Evolutionary conservation across 352 stramenopile genomes (phyloP).

Genomic region (Phytopythium ostracodes): DNA sequence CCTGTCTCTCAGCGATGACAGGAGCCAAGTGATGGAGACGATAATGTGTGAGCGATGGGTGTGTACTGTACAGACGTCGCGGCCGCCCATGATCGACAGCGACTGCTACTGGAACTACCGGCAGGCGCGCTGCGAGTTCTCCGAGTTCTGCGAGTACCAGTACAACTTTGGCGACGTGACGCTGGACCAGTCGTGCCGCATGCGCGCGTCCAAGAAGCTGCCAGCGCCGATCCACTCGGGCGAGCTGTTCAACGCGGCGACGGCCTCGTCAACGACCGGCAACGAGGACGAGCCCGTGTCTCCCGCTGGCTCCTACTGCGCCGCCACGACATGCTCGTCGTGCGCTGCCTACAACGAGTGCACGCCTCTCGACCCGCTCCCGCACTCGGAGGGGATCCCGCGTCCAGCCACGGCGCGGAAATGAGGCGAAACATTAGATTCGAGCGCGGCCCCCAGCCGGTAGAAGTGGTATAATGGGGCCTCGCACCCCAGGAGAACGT

Average conservation of each 20-base stretch:
- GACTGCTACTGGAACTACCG: slow-evolving; percentile 88
- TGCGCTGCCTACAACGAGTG: slow-evolving; percentile 7
- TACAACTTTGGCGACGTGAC: slow-evolving; percentile 80
- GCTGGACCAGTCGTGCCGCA: slow-evolving; percentile 76
- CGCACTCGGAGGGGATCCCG: background rate
- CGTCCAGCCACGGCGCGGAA: background rate
- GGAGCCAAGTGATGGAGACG: background rate
- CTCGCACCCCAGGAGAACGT: background rate
- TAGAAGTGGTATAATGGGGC: background rate
- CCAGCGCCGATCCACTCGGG: slow-evolving; percentile 5
- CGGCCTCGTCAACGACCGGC: background rate
- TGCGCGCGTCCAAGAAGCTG: slow-evolving; percentile 23
- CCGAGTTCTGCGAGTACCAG: slow-evolving; percentile 76
- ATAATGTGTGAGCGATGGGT: background rate
- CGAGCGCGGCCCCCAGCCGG: background rate
- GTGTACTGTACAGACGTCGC: slow-evolving; percentile 27
- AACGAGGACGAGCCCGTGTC: background rate
- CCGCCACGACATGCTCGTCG: slow-evolving; percentile 5
- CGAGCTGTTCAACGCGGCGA: slow-evolving; percentile 12
- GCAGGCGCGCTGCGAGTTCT: slow-evolving; percentile 63
- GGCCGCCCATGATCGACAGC: slow-evolving; percentile 60
- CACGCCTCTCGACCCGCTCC: background rate
- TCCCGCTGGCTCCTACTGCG: slow-evolving; percentile 36
- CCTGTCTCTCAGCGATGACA: background rate
- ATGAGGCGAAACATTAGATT: slow-evolving; percentile 1